Evolutionary conservation across 768 basidiomycete genomes (phyloP).

Genomic region (Nidula microcarpa): DNA sequence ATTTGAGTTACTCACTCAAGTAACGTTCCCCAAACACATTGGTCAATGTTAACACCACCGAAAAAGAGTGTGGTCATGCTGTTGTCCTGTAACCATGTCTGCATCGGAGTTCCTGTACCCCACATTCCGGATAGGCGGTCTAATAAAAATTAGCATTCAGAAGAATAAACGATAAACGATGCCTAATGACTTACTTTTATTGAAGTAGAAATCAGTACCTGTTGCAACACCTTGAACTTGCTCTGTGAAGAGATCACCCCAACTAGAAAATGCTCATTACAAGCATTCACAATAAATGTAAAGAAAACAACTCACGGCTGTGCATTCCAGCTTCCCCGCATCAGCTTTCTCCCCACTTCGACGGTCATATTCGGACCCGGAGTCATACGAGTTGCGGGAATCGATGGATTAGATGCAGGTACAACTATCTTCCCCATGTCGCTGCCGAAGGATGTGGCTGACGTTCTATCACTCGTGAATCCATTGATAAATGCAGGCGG

Average conservation of each 20-base stretch:
- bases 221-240: conserved; percentile 22
- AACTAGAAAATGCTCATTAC: conserved; percentile 3
- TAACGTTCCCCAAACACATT: conserved; percentile 29
- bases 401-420: conserved; percentile 13
- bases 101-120: conserved; percentile 28
- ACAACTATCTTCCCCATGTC: conserved; percentile 28
- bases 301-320: conserved; percentile 17
- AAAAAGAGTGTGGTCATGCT: conserved; percentile 28
- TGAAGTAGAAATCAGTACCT: conserved; percentile 29
- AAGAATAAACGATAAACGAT: not conserved
- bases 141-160: not conserved
- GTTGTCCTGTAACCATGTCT: conserved; percentile 26
- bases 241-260: conserved; percentile 20
- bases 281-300: not conserved
- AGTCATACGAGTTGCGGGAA: conserved; percentile 12
- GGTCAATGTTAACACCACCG: conserved; percentile 29
- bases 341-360: conserved; percentile 21
- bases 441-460: conserved; percentile 23
- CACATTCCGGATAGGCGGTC: conserved; percentile 29
- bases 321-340: conserved; percentile 28
- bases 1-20: conserved; percentile 14
- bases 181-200: conserved; percentile 19
- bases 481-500: conserved; percentile 24
- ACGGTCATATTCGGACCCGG: conserved; percentile 19
- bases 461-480: conserved; percentile 24